A percentile compares a stretch with the other conserved stretches of the same genome.
Conservation (phyloP, 352 stramenopile genomes). For the Pythium periplocum region DNA sequence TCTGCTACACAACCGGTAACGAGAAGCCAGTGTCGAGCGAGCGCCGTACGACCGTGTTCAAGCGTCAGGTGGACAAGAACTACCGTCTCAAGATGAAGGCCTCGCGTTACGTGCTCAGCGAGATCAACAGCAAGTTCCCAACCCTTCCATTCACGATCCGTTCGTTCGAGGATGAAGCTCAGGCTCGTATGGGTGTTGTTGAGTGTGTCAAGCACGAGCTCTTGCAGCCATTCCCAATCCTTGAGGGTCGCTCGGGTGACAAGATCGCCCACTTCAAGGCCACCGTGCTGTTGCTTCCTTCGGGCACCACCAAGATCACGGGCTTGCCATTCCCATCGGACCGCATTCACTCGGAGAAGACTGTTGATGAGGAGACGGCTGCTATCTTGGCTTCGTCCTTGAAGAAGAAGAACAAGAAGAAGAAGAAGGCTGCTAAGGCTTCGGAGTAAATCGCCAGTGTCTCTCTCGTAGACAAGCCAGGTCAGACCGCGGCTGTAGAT, state of each 20-base stretch:
- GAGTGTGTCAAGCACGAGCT: constrained; percentile 98
- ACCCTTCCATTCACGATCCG: constrained; percentile 98
- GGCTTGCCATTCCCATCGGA: constrained; percentile 90
- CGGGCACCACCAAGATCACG: constrained; percentile 95
- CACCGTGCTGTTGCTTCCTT: constrained; percentile 97
- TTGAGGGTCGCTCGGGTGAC: constrained; percentile 93
- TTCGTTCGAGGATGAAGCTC: constrained; percentile 92
- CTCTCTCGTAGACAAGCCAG: too few relatives aligned
- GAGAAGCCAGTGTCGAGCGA: constrained; percentile 91
- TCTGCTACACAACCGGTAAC: constrained; percentile 97
- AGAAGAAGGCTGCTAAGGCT: constrained; percentile 64
- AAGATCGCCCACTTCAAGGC: constrained; percentile 99
- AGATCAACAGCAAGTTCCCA: constrained; percentile 98
- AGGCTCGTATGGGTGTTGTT: constrained; percentile 96
- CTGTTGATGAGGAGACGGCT: constrained; percentile 89
- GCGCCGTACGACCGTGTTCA: constrained; percentile 97
- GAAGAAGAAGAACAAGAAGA: constrained; percentile 97
- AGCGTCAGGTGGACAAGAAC: constrained; percentile 97
- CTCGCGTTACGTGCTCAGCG: constrained; percentile 94
- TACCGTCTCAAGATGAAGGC: constrained; percentile 96
- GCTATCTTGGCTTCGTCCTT: constrained; percentile 88
- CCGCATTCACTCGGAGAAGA: constrained; percentile 90
- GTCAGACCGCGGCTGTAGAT: too few relatives aligned
- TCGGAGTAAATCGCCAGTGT: neutral
- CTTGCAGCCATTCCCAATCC: constrained; percentile 96